Evolutionary conservation across 306 rosid genomes (phyloP).

Genomic region (Abrus precatorius): DNA sequence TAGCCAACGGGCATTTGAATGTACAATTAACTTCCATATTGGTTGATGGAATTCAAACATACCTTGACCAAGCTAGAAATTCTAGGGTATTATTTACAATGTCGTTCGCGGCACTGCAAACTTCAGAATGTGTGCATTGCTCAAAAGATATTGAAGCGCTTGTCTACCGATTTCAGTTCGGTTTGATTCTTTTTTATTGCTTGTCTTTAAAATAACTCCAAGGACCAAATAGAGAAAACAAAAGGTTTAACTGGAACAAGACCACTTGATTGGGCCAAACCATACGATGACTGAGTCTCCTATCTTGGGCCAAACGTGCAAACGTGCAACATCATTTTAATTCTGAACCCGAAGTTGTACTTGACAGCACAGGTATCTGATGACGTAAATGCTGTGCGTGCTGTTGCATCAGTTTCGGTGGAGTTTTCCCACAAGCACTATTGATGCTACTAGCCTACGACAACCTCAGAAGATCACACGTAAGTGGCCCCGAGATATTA

Average conservation of each 20-base stretch:
- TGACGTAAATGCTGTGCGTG: slow-evolving; percentile 44
- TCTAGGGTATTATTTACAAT: background rate
- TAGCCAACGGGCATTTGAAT: background rate
- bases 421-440: slow-evolving; percentile 25
- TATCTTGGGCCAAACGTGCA: slow-evolving; percentile 54
- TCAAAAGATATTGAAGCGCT: background rate
- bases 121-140: background rate
- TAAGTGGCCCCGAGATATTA: slow-evolving; percentile 56
- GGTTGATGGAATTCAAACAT: background rate
- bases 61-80: background rate
- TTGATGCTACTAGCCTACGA: slow-evolving; percentile 38
- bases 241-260: background rate
- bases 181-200: too few relatives aligned
- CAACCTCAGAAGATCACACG: slow-evolving; percentile 60
- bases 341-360: slow-evolving; percentile 18
- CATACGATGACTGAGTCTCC: background rate
- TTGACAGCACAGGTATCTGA: background rate
- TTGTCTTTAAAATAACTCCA: background rate
- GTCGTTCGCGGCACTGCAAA: background rate
- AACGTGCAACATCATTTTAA: slow-evolving; percentile 43
- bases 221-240: background rate
- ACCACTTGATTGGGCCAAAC: slow-evolving; percentile 5
- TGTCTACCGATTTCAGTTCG: background rate
- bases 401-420: background rate
- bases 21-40: background rate